Conservation (phyloP, 2,329 filamentous ascomycete genomes). For the Fusarium subtropicale region DNA sequence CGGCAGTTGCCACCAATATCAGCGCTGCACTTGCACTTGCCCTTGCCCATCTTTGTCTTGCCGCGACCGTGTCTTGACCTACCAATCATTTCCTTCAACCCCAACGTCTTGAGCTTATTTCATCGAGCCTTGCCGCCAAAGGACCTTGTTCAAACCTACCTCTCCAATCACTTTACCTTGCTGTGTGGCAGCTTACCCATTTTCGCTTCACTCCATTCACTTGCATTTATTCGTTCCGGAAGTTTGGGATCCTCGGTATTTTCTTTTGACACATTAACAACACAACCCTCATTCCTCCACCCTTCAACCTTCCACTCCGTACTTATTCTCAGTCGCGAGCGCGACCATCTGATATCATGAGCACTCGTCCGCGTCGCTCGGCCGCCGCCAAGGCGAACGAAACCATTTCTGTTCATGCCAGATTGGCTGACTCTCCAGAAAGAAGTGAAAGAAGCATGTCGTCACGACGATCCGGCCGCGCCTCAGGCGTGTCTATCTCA, state of each 20-base stretch:
- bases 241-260: slow-evolving; percentile 1
- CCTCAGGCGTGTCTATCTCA: slow-evolving; percentile 56
- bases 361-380: slow-evolving; percentile 61
- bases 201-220: slow-evolving; percentile 5
- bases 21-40: slow-evolving; percentile 6
- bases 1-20: slow-evolving; percentile 32
- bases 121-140: slow-evolving; percentile 42
- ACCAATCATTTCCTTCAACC: slow-evolving; percentile 21
- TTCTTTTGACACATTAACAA: slow-evolving; percentile 8
- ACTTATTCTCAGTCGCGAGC: slow-evolving; percentile 33
- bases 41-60: slow-evolving; percentile 12
- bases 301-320: slow-evolving; percentile 8
- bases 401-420: slow-evolving; percentile 57
- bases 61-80: not conserved
- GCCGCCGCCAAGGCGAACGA: slow-evolving; percentile 58
- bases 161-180: slow-evolving; percentile 4
- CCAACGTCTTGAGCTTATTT: slow-evolving; percentile 42
- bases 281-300: slow-evolving; percentile 3
- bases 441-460: slow-evolving; percentile 60
- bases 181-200: slow-evolving; percentile 5
- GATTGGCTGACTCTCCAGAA: slow-evolving; percentile 56
- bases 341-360: slow-evolving; percentile 53
- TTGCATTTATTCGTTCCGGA: slow-evolving; percentile 1
- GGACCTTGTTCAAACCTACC: slow-evolving; percentile 13
- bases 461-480: slow-evolving; percentile 63